These are phyloP conservation scores for Trichopus zeylanicus DNA, from an alignment of 116 monocot species.

Conservation along the genomic window DNA sequence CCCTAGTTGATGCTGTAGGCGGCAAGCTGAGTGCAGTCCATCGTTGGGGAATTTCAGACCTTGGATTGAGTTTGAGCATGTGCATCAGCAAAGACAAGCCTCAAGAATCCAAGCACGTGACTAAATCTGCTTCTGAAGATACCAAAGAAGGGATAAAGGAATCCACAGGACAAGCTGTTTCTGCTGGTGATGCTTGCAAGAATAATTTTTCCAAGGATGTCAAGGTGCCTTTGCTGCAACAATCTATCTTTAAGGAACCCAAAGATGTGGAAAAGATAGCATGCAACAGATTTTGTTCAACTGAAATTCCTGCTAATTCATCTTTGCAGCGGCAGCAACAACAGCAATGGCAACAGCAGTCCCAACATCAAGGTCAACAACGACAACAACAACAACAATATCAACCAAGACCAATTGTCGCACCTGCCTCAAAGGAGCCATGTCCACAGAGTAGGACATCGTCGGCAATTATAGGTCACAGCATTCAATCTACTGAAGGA, in stretches of 20 bases:
- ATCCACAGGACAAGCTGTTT: not conserved
- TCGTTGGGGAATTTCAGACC: slow-evolving; percentile 71
- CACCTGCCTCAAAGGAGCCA: slow-evolving; percentile 8
- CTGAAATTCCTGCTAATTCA: not conserved
- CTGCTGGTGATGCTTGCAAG: slow-evolving; percentile 6
- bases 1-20: slow-evolving; percentile 72
- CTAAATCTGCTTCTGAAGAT: slow-evolving; percentile 11
- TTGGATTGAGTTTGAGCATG: slow-evolving; percentile 73
- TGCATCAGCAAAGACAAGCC: slow-evolving; percentile 32
- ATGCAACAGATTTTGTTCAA: slow-evolving; percentile 1
- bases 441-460: not conserved
- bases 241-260: not conserved
- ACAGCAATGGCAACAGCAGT: slow-evolving; percentile 3
- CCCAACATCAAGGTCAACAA: too few relatives aligned
- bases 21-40: slow-evolving; percentile 82
- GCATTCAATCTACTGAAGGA: not conserved
- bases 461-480: not conserved
- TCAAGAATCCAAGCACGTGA: slow-evolving; percentile 8
- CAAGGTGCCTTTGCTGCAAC: slow-evolving; percentile 10
- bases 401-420: slow-evolving; percentile 4
- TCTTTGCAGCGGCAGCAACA: slow-evolving; percentile 1
- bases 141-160: slow-evolving; percentile 9
- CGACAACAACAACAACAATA: slow-evolving; percentile 6
- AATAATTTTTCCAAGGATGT: slow-evolving; percentile 4
- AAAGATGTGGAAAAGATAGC: slow-evolving; percentile 8